Percentiles rank a stretch among this genome's conserved stretches.
These are phyloP conservation scores for Chaetomium tenue DNA, from an alignment of 495 filamentous ascomycete genomes.

Conservation along the genomic window DNA sequence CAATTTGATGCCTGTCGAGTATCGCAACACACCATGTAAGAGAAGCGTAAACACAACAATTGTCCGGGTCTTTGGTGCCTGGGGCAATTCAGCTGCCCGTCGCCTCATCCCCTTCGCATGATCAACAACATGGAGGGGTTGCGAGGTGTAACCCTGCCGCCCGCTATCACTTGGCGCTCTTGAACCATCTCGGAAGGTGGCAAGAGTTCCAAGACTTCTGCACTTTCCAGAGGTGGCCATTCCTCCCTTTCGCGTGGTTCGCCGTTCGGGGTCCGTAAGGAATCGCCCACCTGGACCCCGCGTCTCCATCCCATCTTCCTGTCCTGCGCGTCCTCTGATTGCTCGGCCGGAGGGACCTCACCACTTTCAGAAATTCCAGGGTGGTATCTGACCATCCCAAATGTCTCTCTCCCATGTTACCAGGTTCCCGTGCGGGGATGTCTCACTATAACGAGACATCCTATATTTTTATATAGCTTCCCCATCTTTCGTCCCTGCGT, in stretches of 20 bases:
- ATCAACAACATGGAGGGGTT: neutral
- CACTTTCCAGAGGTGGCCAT: slow-evolving; percentile 26
- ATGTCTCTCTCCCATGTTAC: slow-evolving; percentile 5
- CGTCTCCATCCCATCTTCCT: neutral
- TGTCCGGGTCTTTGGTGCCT: too few relatives aligned
- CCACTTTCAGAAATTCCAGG: slow-evolving; percentile 1
- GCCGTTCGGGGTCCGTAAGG: neutral
- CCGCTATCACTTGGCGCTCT: slow-evolving; percentile 29
- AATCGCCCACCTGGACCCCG: neutral
- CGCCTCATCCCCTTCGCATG: too few relatives aligned
- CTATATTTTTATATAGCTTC: slow-evolving; percentile 14
- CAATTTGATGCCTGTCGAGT: neutral
- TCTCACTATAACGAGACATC: slow-evolving; percentile 2
- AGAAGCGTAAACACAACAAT: neutral
- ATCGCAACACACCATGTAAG: neutral
- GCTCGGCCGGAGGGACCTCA: slow-evolving; percentile 4
- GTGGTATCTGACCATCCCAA: neutral
- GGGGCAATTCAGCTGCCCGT: too few relatives aligned
- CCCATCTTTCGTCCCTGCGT: neutral
- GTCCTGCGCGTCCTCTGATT: slow-evolving; percentile 4
- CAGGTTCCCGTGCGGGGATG: neutral
- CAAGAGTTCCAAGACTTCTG: slow-evolving; percentile 21
- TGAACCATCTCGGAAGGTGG: slow-evolving; percentile 28
- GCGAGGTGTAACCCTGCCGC: slow-evolving; percentile 8
- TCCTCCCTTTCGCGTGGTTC: slow-evolving; percentile 12